Percentiles rank a stretch among this genome's conserved stretches.
These are phyloP conservation scores for Pseudonitzschia multistriata DNA, from an alignment of 108 stramenopile genomes.

Conservation along the genomic window DNA sequence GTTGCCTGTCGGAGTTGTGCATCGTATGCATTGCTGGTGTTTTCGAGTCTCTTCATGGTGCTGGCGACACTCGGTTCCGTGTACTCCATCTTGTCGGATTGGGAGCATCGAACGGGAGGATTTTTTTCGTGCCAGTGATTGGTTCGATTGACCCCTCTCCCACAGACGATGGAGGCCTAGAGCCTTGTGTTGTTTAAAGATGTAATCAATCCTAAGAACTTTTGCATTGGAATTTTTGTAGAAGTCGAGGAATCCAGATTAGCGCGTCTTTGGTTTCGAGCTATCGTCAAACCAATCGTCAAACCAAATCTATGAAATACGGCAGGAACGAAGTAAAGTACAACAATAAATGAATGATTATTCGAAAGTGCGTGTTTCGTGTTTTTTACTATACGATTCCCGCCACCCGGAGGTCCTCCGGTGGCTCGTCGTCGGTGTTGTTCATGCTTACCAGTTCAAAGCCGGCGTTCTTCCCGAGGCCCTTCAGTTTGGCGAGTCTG, in stretches of 20 bases:
- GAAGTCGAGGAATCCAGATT: too few relatives aligned
- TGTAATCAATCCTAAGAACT: too few relatives aligned
- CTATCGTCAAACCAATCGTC: too few relatives aligned
- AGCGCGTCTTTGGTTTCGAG: too few relatives aligned
- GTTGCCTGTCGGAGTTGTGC: neutral
- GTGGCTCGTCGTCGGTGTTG: neutral
- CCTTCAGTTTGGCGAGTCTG: neutral
- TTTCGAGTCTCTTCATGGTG: slow-evolving; percentile 53
- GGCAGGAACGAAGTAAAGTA: neutral
- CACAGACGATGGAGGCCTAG: neutral
- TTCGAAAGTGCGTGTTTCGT: neutral
- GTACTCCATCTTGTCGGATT: slow-evolving; percentile 55
- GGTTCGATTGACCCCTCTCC: neutral
- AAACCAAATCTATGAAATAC: too few relatives aligned
- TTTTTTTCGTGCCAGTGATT: slow-evolving; percentile 28
- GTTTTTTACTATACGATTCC: slow-evolving; percentile 12
- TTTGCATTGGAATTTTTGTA: too few relatives aligned
- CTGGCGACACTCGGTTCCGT: slow-evolving; percentile 55
- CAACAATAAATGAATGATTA: neutral
- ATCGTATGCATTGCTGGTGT: slow-evolving; percentile 44
- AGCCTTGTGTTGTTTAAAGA: too few relatives aligned
- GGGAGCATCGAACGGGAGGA: slow-evolving; percentile 41
- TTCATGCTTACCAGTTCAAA: slow-evolving; percentile 14
- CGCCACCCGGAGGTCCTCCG: neutral
- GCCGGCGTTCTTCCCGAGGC: slow-evolving; percentile 2